phyloP scores from a whole-genome alignment of 2,329 filamentous ascomycete genomes.

The Rhynchosporium graminicola region DNA sequence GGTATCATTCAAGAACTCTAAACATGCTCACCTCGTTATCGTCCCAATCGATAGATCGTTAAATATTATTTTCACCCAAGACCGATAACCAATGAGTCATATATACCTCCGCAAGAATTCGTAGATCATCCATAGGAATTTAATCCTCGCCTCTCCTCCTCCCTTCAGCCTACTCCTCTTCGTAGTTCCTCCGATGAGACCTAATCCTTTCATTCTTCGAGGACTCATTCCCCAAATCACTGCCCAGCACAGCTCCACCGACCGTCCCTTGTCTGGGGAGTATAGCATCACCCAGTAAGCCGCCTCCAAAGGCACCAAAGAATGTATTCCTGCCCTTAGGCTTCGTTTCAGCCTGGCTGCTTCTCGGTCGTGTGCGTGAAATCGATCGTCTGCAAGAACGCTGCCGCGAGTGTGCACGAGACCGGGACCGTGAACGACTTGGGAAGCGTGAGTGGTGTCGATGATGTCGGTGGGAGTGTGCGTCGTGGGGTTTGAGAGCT shows the following conservation, averaged over 20 bases:
- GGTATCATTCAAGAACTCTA: background rate
- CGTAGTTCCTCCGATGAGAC: constrained; percentile 12
- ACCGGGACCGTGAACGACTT: background rate
- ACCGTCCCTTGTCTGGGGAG: constrained; percentile 32
- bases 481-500: constrained; percentile 16
- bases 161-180: constrained; percentile 24
- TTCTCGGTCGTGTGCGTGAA: constrained; percentile 7
- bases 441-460: constrained; percentile 11
- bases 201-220: constrained; percentile 15
- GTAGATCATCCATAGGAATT: background rate
- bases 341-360: constrained; percentile 3
- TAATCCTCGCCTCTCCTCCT: constrained; percentile 23
- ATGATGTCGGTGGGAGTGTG: constrained; percentile 9
- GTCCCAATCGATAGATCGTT: background rate
- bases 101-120: background rate
- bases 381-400: constrained; percentile 10
- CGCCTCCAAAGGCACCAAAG: constrained; percentile 31
- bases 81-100: background rate
- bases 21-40: background rate
- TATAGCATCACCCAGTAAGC: constrained; percentile 31
- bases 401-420: background rate
- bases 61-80: background rate
- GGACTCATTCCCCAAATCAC: constrained; percentile 26
- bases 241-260: constrained; percentile 32
- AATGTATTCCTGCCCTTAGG: constrained; percentile 26